Evolutionary conservation across 176 grass and related monocot species (phyloP), one percentile per base, ranked within the genome.

Genomic region (Poa pratensis): DNA sequence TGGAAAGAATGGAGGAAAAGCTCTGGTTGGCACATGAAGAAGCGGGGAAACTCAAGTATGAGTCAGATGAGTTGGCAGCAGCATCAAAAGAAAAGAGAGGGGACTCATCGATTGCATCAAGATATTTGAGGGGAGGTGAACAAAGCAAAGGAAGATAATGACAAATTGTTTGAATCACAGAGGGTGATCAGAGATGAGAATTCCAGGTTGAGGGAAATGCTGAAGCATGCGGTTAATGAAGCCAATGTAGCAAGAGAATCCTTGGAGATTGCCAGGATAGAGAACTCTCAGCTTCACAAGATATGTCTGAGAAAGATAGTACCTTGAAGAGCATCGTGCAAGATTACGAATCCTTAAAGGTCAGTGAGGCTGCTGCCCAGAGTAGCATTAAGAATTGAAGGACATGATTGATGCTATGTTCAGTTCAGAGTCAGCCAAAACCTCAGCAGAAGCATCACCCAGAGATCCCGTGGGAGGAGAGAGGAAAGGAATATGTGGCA

Each of bases 221-320:
- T 96, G 53, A 99, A 99, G 80, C 93, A 92, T 74, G 90, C 90
- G 0, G 86, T 99, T 30, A 78, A 82, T 73, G 91, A 99, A 89
- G 94, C 89, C 49, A 91, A 71, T 37, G 80, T 88, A 63, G 86
- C 88, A 75, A 92, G 83, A 87, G 93, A 99, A 80, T 92, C 92
- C 13, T 20, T 96, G 48, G 86, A 94, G 86, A 92, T 87, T 65
- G 86, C 88, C 19, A 94, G 92, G 75, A 37, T 82, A 55, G 96
- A 99, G 57, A 99, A 92, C 63, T 90, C 86, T 80, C 67, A 77
- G 58, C 80, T 99, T 85, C 94, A 94, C 45, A 94, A 75, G 52
- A 89, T 46, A 85, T 95, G 60, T 87, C 82, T 22, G 88, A 96
- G 63, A 96, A 96, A 92, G 91, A 92, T n/a, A 78, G 69, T 73